Base-by-base conservation (phyloP, 179 eudicot genomes). In the Beta lomatogona region DNA sequence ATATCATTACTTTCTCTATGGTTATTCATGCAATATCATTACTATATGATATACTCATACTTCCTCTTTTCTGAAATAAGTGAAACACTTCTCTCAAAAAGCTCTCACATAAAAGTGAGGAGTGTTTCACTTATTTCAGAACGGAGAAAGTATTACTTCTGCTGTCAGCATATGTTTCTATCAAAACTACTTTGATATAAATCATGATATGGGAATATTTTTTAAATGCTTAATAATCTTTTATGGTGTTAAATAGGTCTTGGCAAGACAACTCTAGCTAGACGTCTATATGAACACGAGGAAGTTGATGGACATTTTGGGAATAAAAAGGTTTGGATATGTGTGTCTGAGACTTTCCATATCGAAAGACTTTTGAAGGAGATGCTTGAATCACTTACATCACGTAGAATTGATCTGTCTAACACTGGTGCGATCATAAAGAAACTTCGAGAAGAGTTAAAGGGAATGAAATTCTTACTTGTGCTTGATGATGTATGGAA, bases 401-500 rank as follows among this genome's bases (percentile, higher is more conserved):
- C 88, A 2, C 9, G 66, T 28, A 60, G 67, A 41, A 19, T 57
- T 28, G 48, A 63, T 14, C 18, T 82, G 55, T 22, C 70, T 54
- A 82, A 46, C 19, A 61, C 12, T 4, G 78, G 73, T 19, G 81
- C 81, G 9, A 64, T 77, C 6, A 50, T 15, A 66, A 78, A 48
- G 1, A 44, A 71, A 36, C 75, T 82, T 58, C 68, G 76, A 50
- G 48, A 57, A 21, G 3, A 28, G 6, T 52, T 85, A n/a, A 75
- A 48, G 19, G 77, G 73, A 22, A 67, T 45, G n/a, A 81, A 65
- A 55, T 81, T 64, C 76, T 59, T 86, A 57, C 80, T 86, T 15
- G 86, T 86, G 41, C 84, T 83, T 50, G 86, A 86, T 81, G 84
- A 86, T 81, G 84, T 86, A 4, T 86, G 88, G 82, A 83, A 75